These are phyloP conservation scores for Mychonastes homosphaera DNA, from an alignment of 139 green algal genomes.

Conservation along the genomic window DNA sequence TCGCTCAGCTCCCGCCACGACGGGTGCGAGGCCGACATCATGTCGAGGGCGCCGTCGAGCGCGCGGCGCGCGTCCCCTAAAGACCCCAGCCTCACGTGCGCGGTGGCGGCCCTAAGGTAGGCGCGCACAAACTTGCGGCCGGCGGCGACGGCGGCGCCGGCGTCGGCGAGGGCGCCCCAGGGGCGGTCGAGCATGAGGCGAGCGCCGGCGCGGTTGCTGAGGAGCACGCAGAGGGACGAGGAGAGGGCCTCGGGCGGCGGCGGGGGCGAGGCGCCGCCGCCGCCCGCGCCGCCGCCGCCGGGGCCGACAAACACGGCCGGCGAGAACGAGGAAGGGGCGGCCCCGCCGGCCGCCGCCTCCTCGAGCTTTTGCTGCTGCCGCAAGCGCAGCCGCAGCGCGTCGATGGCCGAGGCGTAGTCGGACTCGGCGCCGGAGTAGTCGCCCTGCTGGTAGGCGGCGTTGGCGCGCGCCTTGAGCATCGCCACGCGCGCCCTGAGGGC, in stretches of 20 bases:
- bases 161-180: slow-evolving; percentile 8
- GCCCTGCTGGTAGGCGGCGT: neutral
- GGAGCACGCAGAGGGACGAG: too few relatives aligned
- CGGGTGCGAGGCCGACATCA: slow-evolving; percentile 1
- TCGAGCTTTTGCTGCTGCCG: too few relatives aligned
- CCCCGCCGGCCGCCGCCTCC: too few relatives aligned
- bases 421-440: slow-evolving; percentile 6
- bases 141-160: slow-evolving; percentile 4
- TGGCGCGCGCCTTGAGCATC: slow-evolving; percentile 8
- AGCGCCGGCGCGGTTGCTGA: slow-evolving; percentile 15
- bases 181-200: slow-evolving; percentile 8
- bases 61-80: slow-evolving; percentile 7
- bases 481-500: neutral
- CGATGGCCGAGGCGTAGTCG: too few relatives aligned
- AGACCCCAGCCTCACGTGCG: slow-evolving; percentile 14
- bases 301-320: too few relatives aligned
- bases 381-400: too few relatives aligned
- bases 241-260: too few relatives aligned
- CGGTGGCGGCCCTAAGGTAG: slow-evolving; percentile 29
- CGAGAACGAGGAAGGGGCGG: too few relatives aligned
- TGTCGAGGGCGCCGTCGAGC: slow-evolving; percentile 10
- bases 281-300: too few relatives aligned
- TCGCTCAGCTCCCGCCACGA: slow-evolving; percentile 9
- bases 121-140: slow-evolving; percentile 12
- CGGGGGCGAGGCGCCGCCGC: too few relatives aligned